Percentiles rank a stretch among this genome's conserved stretches.
Evolutionary conservation across 1,284 basidiomycete species (phyloP).

Genomic region (Cystobasidium slooffiae): DNA sequence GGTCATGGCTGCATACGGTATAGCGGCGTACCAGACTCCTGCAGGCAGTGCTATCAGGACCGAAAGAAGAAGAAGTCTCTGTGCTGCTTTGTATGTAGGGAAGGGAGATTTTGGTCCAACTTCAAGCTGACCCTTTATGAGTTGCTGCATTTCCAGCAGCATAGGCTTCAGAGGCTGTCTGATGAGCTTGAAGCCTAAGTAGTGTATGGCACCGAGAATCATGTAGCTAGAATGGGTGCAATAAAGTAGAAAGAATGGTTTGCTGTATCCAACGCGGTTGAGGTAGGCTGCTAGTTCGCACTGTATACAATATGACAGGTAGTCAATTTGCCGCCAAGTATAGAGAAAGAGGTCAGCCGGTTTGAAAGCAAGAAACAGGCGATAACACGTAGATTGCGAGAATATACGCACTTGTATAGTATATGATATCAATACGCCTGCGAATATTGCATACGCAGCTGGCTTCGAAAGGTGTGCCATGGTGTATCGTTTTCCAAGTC

Average conservation of each 20-base stretch:
- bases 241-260: conserved; percentile 58
- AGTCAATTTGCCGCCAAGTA: background rate
- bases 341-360: background rate
- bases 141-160: conserved; percentile 19
- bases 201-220: conserved; percentile 48
- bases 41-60: conserved; percentile 51
- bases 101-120: conserved; percentile 27
- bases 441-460: conserved; percentile 43
- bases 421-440: conserved; percentile 45
- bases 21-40: conserved; percentile 50
- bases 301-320: conserved; percentile 65
- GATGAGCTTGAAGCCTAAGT: conserved; percentile 43
- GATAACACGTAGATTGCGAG: background rate
- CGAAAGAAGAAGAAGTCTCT: conserved; percentile 44
- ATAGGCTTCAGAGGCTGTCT: conserved; percentile 21
- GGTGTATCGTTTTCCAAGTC: conserved; percentile 7
- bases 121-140: conserved; percentile 39
- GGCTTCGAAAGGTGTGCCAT: conserved; percentile 36
- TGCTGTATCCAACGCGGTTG: conserved; percentile 28
- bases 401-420: conserved; percentile 54
- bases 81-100: conserved; percentile 34
- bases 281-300: conserved; percentile 66
- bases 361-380: background rate
- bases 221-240: conserved; percentile 67
- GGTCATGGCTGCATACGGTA: conserved; percentile 50